Evolutionary conservation across 2,329 filamentous ascomycete species (phyloP), one percentile per base, ranked within the genome.

Genomic region (Tolypocladium endophyticum): DNA sequence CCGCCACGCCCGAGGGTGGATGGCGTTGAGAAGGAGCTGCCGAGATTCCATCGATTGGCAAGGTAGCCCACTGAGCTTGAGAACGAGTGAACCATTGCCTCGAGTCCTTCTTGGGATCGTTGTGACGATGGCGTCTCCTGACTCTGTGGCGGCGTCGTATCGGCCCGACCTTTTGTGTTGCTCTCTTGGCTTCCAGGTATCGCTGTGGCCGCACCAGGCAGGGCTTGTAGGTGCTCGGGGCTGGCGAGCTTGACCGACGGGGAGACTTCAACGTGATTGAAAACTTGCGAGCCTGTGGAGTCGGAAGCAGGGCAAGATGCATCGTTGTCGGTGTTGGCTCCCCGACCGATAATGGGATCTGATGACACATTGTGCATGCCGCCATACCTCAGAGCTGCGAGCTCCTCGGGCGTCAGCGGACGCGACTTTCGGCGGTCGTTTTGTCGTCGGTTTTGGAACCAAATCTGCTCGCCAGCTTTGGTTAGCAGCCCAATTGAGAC

Each of bases 401-500:
- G 82, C 71, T 94, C 90, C 72, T 92, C 86, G 12, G 87, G 84
- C 35, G 90, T 84, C 43, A 96, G 81, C 55, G 92, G 92, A 66
- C 90, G 88, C 59, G 90, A 91, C 77, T 93, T 95, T 65, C 93
- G 85, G 67, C 93, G 85, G 72, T 95, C 90, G 74, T 95, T 96
- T 73, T 97, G 93, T 65, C 93, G 84, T 69, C 92, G 86, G 70
- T 97, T 97, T 70, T 97, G 93, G 76, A 97, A 97, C 93, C 93
- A 97, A 67, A 97, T 96, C 93, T 97, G 61, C n/a, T 54, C 59
- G 33, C 47, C 43, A 20, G 57, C 60, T 63, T 67, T 56, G 67
- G 65, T 61, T 56, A 36, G 58, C 57, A 36, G 43, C 62, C 54
- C 25, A 41, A 54, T 53, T 38, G 56, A 36, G 2, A 57, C 55